Evolutionary conservation across 768 basidiomycete species (phyloP), one percentile per base, ranked within the genome.

Genomic region (Hypholoma fasciculare): DNA sequence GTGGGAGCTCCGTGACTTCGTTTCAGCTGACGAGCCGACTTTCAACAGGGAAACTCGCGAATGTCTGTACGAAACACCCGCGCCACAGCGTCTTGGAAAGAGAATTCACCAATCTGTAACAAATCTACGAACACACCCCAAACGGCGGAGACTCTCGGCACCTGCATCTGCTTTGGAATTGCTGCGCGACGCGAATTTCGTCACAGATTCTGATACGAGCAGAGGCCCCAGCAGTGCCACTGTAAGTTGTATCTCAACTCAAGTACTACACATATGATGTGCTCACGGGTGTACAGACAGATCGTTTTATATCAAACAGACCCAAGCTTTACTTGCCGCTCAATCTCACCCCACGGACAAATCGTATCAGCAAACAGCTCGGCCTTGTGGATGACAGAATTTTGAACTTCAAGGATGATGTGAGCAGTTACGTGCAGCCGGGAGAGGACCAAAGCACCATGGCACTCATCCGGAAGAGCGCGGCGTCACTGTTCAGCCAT

Each of bases 301-400:
- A 88, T 62, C 78, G 87, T 46, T 89, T 88, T 66, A 78, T 88
- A 38, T 72, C 87, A 1, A 71, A 74, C 5, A 79, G 83, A 14
- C 81, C 83, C 6, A 79, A 82, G 44, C 69, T 69, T 7, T 69
- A 76, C 9, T 65, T 86, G 7, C 86, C 87, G 3, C 78, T 89
- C 47, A 80, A 84, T 54, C 78, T 74, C 37, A 88, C 86, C 1
- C 87, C 87, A 12, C 82, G 87, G 16, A 86, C 87, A n/a, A 82
- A 79, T 54, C 81, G 87, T 19, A 85, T 88, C 46, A 83, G 85
- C 62, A 81, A 82, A 61, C 73, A 82, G 23, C 85, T 88, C 44
- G 87, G 87, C 7, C 76, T 88, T 38, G 62, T 80, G 7, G 82
- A 82, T 61, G 83, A 83, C 58, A 78, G 80, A 17, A 66, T 88